Percentiles rank a stretch among this genome's conserved stretches.
phyloP scores from a whole-genome alignment of 2,329 filamentous ascomycete species.

The Fusarium abutilonis region DNA sequence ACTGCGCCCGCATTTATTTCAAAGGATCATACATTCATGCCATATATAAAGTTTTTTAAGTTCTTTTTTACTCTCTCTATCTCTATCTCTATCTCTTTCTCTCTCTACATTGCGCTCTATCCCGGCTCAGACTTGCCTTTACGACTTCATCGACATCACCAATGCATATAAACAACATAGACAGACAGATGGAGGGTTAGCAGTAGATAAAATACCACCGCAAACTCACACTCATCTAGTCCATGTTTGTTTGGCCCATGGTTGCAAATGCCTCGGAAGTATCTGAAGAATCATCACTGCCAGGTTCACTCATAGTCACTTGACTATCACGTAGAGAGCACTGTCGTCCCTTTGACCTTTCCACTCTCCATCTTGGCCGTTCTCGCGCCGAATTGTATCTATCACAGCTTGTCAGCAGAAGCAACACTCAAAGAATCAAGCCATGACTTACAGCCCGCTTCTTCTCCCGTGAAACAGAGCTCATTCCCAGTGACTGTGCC shows the following conservation, averaged over 20 bases:
- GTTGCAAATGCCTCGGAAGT: slow-evolving; percentile 70
- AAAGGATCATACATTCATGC: slow-evolving; percentile 21
- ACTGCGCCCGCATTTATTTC: slow-evolving; percentile 12
- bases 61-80: too few species aligned
- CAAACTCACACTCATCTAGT: slow-evolving; percentile 59
- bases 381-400: slow-evolving; percentile 85
- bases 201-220: slow-evolving; percentile 36
- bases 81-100: neutral
- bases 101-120: neutral
- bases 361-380: slow-evolving; percentile 84
- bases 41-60: slow-evolving; percentile 1
- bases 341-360: slow-evolving; percentile 73
- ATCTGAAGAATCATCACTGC: slow-evolving; percentile 79
- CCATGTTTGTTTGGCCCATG: slow-evolving; percentile 34
- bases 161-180: slow-evolving; percentile 18
- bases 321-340: slow-evolving; percentile 57
- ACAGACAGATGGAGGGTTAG: slow-evolving; percentile 55
- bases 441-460: slow-evolving; percentile 78
- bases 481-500: slow-evolving; percentile 78
- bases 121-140: slow-evolving; percentile 74
- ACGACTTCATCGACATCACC: slow-evolving; percentile 59
- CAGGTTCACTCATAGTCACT: slow-evolving; percentile 39
- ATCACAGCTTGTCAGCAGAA: slow-evolving; percentile 22
- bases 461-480: slow-evolving; percentile 80
- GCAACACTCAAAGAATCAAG: neutral